phyloP scores from a whole-genome alignment of 2,329 filamentous ascomycete genomes.

The Chalaropsis thielavioides region DNA sequence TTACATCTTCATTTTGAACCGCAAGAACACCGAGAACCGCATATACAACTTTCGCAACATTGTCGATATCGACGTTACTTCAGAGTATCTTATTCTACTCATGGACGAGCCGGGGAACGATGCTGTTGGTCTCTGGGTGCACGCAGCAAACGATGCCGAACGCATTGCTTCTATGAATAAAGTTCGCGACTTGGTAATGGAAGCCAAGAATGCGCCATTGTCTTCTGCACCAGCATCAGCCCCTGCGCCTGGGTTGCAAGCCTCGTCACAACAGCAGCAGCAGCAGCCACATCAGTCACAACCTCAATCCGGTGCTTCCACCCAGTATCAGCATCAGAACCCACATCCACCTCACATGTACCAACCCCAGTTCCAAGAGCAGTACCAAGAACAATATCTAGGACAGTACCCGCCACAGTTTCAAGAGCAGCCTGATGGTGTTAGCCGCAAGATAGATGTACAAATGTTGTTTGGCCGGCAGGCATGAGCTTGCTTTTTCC shows the following conservation, averaged over 20 bases:
- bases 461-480: background rate
- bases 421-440: background rate
- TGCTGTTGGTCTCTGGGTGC: constrained; percentile 41
- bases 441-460: background rate
- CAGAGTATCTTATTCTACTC: constrained; percentile 38
- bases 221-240: background rate
- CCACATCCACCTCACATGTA: background rate
- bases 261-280: background rate
- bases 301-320: background rate
- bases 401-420: background rate
- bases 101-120: constrained; percentile 27
- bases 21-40: constrained; percentile 56
- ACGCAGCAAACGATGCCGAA: constrained; percentile 35
- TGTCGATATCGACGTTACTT: constrained; percentile 47
- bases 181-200: constrained; percentile 31
- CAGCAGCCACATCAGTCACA: background rate
- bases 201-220: constrained; percentile 19
- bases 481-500: background rate
- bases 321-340: constrained; percentile 2
- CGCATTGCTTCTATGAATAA: constrained; percentile 29
- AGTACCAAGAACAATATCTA: background rate
- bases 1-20: constrained; percentile 60
- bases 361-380: background rate
- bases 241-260: background rate
- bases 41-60: constrained; percentile 48